Percentiles rank a stretch among this genome's conserved stretches.
Conservation (phyloP, 1,284 basidiomycete genomes). For the Melampsora americana region DNA sequence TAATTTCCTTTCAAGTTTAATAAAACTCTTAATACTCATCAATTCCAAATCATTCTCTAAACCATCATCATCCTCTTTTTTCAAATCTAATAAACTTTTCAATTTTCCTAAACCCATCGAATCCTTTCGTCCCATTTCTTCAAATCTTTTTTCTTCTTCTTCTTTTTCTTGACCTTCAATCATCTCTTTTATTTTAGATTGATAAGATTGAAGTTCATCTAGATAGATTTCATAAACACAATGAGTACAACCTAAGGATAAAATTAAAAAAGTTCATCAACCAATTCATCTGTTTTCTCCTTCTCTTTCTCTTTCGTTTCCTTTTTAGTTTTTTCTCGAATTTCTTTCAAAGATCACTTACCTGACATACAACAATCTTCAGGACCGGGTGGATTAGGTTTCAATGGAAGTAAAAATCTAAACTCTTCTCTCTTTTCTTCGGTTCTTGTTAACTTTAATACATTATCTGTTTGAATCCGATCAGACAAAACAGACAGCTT, state of each 20-base stretch:
- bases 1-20: not conserved
- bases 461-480: not conserved
- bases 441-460: not conserved
- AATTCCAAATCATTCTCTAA: not conserved
- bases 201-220: not conserved
- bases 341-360: not conserved
- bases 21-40: not conserved
- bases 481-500: not conserved
- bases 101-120: too few species aligned
- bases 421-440: not conserved
- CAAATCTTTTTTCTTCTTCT: too few species aligned
- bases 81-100: not conserved
- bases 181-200: not conserved
- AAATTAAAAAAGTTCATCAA: not conserved
- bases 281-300: not conserved
- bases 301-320: too few species aligned
- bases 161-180: not conserved
- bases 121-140: not conserved
- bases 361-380: constrained; percentile 6
- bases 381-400: not conserved
- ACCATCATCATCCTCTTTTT: not conserved
- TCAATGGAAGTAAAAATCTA: not conserved
- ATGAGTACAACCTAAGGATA: not conserved
- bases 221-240: not conserved
- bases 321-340: too few species aligned